These are phyloP conservation scores for Senna tora DNA, from an alignment of 306 rosid species.

Conservation along the genomic window DNA sequence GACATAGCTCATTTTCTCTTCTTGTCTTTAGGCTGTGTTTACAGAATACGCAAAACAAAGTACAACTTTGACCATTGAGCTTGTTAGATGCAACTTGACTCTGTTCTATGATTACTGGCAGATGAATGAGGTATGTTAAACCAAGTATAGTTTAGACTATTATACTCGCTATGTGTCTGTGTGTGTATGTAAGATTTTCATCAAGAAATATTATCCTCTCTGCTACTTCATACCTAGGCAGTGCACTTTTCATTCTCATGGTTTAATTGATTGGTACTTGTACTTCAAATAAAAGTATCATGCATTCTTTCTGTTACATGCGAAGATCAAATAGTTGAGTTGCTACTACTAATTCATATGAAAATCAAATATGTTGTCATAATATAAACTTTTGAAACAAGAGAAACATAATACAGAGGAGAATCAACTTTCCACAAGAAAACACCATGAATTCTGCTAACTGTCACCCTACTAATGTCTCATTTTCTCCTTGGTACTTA, in stretches of 20 bases:
- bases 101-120: conserved; percentile 91
- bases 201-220: conserved; percentile 4
- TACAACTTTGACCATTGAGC: conserved; percentile 57
- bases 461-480: neutral
- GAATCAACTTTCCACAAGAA: neutral
- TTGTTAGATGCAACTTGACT: conserved; percentile 87
- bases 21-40: conserved; percentile 57
- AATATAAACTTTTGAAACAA: neutral
- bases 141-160: neutral
- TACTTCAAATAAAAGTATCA: conserved; percentile 20
- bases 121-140: conserved; percentile 76
- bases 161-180: conserved; percentile 4
- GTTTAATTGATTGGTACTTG: conserved; percentile 1
- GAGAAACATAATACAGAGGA: neutral
- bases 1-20: conserved; percentile 29
- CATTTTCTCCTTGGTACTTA: neutral
- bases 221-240: neutral
- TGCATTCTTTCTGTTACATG: conserved; percentile 18
- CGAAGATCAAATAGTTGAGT: conserved; percentile 26
- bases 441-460: neutral
- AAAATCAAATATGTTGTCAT: neutral
- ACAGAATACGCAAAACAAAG: conserved; percentile 54
- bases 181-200: conserved; percentile 4
- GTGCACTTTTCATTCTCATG: conserved; percentile 1
- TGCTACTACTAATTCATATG: conserved; percentile 5